These are phyloP conservation scores for Xylaria sp. DNA, from an alignment of 2,329 filamentous ascomycete genomes.

Conservation along the genomic window DNA sequence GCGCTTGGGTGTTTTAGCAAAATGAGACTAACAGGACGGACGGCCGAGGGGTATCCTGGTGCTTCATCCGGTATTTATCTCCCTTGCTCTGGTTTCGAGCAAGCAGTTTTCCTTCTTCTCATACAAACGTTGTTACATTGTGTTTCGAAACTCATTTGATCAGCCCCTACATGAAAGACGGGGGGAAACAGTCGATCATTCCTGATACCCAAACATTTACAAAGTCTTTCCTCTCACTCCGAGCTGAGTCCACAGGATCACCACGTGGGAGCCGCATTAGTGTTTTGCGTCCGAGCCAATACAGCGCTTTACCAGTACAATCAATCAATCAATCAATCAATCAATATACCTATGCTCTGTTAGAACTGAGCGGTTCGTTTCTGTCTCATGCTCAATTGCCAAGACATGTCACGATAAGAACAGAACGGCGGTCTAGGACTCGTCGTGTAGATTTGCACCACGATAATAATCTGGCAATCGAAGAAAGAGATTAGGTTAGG, in stretches of 20 bases:
- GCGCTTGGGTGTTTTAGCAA: constrained; percentile 12
- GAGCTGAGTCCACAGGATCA: neutral
- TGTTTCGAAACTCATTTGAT: constrained; percentile 6
- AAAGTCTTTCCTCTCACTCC: neutral
- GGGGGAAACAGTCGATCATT: constrained; percentile 19
- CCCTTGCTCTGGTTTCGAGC: neutral
- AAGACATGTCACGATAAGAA: constrained; percentile 16
- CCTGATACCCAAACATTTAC: constrained; percentile 18
- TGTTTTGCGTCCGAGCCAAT: neutral
- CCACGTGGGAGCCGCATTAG: neutral
- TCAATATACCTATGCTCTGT: neutral
- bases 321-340: neutral
- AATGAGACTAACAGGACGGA: constrained; percentile 7
- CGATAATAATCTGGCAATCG: neutral
- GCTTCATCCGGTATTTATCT: constrained; percentile 8
- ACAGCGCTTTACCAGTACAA: neutral
- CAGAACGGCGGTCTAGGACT: neutral
- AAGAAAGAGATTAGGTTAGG: constrained; percentile 1
- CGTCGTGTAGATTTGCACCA: neutral
- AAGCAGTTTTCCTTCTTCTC: neutral
- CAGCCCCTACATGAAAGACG: neutral
- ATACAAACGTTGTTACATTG: neutral
- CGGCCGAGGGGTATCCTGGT: constrained; percentile 5
- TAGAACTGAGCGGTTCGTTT: neutral
- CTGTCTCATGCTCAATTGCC: constrained; percentile 15